These are phyloP conservation scores for Syzygium aqueum DNA, from an alignment of 345 rosid genomes.

Conservation along the genomic window DNA sequence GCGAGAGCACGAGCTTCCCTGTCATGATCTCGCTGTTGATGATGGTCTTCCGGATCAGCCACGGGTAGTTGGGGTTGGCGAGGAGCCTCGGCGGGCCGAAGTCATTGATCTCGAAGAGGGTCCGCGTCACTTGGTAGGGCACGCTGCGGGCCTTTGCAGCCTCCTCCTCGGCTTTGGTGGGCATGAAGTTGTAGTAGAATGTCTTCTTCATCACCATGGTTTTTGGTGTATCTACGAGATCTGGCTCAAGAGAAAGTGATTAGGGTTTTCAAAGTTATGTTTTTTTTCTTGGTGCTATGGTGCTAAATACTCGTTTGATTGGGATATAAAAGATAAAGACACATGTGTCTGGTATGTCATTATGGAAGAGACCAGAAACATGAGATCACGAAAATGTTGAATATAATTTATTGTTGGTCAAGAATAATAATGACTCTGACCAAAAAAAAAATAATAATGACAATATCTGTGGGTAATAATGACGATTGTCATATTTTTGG, in stretches of 20 bases:
- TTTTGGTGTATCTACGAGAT: not conserved
- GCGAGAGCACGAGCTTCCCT: constrained; percentile 13
- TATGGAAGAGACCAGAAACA: not conserved
- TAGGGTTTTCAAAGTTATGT: not conserved
- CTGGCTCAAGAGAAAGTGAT: not conserved
- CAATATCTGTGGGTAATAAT: not conserved
- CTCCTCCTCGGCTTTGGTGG: constrained; percentile 24
- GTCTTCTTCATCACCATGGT: constrained; percentile 11
- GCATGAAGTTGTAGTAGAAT: constrained; percentile 15
- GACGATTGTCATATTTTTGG: not conserved
- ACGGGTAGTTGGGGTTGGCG: constrained; percentile 12
- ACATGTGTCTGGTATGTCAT: not conserved
- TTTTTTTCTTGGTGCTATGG: not conserved
- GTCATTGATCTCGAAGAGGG: constrained; percentile 17
- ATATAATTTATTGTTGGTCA: not conserved
- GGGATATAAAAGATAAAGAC: not conserved
- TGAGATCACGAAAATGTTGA: not conserved
- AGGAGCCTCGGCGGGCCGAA: not conserved
- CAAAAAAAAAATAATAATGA: not conserved
- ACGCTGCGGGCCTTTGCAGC: constrained; percentile 4
- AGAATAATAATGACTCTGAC: not conserved
- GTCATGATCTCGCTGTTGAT: constrained; percentile 2
- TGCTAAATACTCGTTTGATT: not conserved
- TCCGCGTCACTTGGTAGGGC: constrained; percentile 1
- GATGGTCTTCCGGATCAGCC: constrained; percentile 18